Evolutionary conservation across 805 yeast species (phyloP).

Genomic region (Lachancea meyersii): DNA sequence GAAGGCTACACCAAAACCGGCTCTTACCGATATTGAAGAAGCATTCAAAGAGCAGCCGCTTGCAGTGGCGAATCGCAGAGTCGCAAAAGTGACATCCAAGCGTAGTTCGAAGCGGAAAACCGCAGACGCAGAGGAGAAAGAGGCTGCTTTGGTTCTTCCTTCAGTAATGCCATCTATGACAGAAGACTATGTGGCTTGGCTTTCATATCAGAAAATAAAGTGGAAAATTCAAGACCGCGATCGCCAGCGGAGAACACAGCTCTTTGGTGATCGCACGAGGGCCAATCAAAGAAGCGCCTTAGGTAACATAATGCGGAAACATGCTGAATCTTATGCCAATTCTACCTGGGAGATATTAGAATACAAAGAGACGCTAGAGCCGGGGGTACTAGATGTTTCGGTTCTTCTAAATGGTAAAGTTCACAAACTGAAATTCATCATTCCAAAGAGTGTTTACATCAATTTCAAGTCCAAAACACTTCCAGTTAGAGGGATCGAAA

Average conservation of each 20-base stretch:
- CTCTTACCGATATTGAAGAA: slow-evolving; percentile 70
- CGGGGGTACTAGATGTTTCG: slow-evolving; percentile 75
- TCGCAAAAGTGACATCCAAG: slow-evolving; percentile 36
- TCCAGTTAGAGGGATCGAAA: slow-evolving; percentile 38
- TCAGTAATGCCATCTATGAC: slow-evolving; percentile 51
- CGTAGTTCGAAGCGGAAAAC: slow-evolving; percentile 32
- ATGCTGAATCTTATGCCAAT: slow-evolving; percentile 72
- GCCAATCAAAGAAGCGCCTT: slow-evolving; percentile 54
- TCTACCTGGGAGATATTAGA: slow-evolving; percentile 84
- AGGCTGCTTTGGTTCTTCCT: slow-evolving; percentile 41
- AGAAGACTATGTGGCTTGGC: slow-evolving; percentile 61
- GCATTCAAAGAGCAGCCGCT: slow-evolving; percentile 38
- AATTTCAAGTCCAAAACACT: slow-evolving; percentile 48
- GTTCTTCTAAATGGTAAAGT: slow-evolving; percentile 64
- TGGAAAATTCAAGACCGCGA: slow-evolving; percentile 79
- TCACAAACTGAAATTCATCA: slow-evolving; percentile 64
- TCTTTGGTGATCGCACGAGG: slow-evolving; percentile 65
- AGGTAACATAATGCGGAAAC: slow-evolving; percentile 63
- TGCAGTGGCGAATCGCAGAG: slow-evolving; percentile 16
- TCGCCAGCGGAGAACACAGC: slow-evolving; percentile 59
- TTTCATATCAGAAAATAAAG: slow-evolving; percentile 73
- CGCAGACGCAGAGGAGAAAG: slow-evolving; percentile 33
- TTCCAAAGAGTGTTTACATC: slow-evolving; percentile 70
- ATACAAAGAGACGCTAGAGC: slow-evolving; percentile 48
- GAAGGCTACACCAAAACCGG: slow-evolving; percentile 38